phyloP scores from a whole-genome alignment of 371 early-diverging fungal species.

The Cokeromyces recurvatus region DNA sequence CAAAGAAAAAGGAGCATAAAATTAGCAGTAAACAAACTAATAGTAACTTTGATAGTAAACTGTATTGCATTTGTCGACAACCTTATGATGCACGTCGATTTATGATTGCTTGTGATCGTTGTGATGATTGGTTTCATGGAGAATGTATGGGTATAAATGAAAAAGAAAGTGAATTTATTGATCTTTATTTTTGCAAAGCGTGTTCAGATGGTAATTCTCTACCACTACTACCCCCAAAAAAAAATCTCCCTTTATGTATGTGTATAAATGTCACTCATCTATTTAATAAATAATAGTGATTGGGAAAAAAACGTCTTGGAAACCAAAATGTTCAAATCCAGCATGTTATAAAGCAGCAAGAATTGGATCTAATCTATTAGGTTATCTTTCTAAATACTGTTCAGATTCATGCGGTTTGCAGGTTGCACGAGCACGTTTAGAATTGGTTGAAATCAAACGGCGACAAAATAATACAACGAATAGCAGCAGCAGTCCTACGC shows the following conservation, averaged over 20 bases:
- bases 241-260: too few relatives aligned
- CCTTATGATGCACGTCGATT: conserved; percentile 51
- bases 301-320: conserved; percentile 45
- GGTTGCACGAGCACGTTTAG: conserved; percentile 35
- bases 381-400: conserved; percentile 38
- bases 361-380: conserved; percentile 23
- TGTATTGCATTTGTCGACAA: conserved; percentile 55
- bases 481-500: neutral
- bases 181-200: conserved; percentile 51
- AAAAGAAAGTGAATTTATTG: conserved; percentile 52
- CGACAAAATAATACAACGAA: conserved; percentile 1
- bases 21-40: neutral
- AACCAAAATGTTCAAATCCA: conserved; percentile 45
- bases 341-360: conserved; percentile 31
- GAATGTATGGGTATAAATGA: conserved; percentile 60
- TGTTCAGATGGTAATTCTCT: conserved; percentile 38
- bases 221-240: too few relatives aligned
- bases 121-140: conserved; percentile 67
- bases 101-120: conserved; percentile 64
- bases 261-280: too few relatives aligned
- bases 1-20: too few relatives aligned
- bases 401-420: conserved; percentile 37
- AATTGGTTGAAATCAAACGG: conserved; percentile 30
- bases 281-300: too few relatives aligned
- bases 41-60: conserved; percentile 1